Evolutionary conservation across 768 basidiomycete genomes (phyloP), one percentile per base, ranked within the genome.

Genomic region (Rhodocollybia butyracea): DNA sequence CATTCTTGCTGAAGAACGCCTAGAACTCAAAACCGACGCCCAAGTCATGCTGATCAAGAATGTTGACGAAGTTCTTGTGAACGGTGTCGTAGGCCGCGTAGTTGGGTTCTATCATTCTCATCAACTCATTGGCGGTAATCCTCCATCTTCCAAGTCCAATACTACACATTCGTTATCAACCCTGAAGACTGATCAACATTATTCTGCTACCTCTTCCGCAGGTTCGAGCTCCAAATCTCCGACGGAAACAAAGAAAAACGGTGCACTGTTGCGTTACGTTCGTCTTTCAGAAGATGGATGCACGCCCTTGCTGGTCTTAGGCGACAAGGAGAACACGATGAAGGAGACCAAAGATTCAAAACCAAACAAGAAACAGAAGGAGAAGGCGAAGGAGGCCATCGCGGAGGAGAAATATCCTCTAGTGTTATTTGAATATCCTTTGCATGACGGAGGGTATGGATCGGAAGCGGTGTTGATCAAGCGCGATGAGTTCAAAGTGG

Each of bases 41-140:
- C 66, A 68, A 48, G 56, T 57, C 26, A 90, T 90, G 88, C 72
- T 91, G 38, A 84, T 87, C 71, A 91, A 91, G 76, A 91, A 91
- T 64, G 67, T 85, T 46, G 84, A 89, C 58, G 86, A 88, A 29
- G 76, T 75, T 5, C 77, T 91, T 24, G 90, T 91, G 38, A 92
- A 92, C 63, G 90, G 90, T 3, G 83, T 80, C 38, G 83, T 90
- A 70, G 90, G 90, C 8, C 82, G 77, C 54, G 77, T 92, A n/a
- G 59, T 86, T 27, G 79, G 79, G 15, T 92, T 92, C 66, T 63
- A 59, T 50, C 39, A 60, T 24, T 56, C 6, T 74, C 12, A 26
- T 19, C 31, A 54, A 22, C 43, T 54, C 17, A 19, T 34, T 24
- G n/a, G 29, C 22, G 53, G 53, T 6, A 29, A 24, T 26, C 26